Percentiles rank a stretch among this genome's conserved stretches.
phyloP scores from a whole-genome alignment of 805 yeast genomes.

The Yarrowia alimentaria region DNA sequence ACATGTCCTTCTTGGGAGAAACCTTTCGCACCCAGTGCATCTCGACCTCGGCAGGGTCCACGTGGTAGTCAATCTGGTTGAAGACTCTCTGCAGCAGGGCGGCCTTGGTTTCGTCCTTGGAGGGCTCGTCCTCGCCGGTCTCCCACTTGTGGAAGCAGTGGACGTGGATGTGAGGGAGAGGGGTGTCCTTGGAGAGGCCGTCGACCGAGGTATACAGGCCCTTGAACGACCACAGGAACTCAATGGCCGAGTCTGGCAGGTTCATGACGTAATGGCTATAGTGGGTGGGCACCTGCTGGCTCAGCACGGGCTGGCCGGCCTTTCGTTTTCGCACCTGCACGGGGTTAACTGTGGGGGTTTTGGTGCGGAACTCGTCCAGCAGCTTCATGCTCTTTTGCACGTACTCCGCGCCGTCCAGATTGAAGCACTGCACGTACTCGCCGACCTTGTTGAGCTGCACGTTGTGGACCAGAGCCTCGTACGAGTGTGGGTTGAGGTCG shows the following conservation, averaged over 20 bases:
- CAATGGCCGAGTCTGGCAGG: slow-evolving; percentile 87
- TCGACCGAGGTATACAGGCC: slow-evolving; percentile 60
- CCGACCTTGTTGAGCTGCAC: slow-evolving; percentile 61
- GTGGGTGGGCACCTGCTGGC: slow-evolving; percentile 48
- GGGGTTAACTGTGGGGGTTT: slow-evolving; percentile 4
- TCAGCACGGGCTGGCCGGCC: slow-evolving; percentile 41
- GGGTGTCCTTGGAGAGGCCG: slow-evolving; percentile 47
- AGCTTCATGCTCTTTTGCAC: slow-evolving; percentile 48
- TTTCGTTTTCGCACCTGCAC: slow-evolving; percentile 40
- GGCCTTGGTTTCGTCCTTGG: slow-evolving; percentile 61
- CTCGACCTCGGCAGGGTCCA: slow-evolving; percentile 47
- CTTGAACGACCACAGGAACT: slow-evolving; percentile 71
- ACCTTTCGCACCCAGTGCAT: slow-evolving; percentile 91
- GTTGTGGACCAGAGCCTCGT: slow-evolving; percentile 64
- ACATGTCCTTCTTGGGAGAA: slow-evolving; percentile 97
- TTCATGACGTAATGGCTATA: slow-evolving; percentile 87
- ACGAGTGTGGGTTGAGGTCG: slow-evolving; percentile 88
- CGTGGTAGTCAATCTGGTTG: slow-evolving; percentile 47
- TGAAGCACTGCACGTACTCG: slow-evolving; percentile 58
- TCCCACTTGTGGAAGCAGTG: slow-evolving; percentile 90
- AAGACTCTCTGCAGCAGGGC: slow-evolving; percentile 61
- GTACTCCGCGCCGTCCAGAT: slow-evolving; percentile 80
- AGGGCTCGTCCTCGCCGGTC: slow-evolving; percentile 71
- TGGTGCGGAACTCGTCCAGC: slow-evolving; percentile 26
- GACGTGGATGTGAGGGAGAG: slow-evolving; percentile 68